Conservation (phyloP, 441 rosid genomes). For the Dalechampia spathulata region DNA sequence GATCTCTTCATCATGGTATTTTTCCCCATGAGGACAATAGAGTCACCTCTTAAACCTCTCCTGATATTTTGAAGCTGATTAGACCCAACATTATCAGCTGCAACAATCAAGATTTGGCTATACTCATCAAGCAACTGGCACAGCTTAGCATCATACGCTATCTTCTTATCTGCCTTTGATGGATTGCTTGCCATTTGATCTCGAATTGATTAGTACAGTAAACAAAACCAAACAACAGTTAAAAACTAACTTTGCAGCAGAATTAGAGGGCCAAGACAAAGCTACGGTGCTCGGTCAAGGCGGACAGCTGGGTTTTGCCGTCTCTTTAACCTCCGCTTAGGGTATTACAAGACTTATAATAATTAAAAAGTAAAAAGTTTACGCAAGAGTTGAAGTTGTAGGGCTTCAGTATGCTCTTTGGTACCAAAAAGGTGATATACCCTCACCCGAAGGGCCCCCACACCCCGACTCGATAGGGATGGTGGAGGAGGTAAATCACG, state of each 20-base stretch:
- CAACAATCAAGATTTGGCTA: conserved; percentile 68
- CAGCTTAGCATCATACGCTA: conserved; percentile 70
- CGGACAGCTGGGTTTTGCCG: conserved; percentile 61
- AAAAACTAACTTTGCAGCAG: conserved; percentile 1
- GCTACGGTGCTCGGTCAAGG: conserved; percentile 63
- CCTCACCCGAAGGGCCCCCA: no score
- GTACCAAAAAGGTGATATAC: no score
- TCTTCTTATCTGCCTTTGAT: conserved; percentile 82
- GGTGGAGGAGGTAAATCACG: no score
- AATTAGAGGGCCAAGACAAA: conserved; percentile 77
- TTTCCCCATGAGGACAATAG: conserved; percentile 87
- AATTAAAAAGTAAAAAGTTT: neutral
- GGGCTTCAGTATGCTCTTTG: conserved; percentile 4
- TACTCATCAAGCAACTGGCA: conserved; percentile 72
- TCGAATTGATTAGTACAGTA: neutral
- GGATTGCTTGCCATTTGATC: conserved; percentile 48
- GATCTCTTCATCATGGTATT: conserved; percentile 98
- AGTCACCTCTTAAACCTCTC: conserved; percentile 75
- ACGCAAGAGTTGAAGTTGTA: neutral
- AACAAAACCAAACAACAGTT: neutral
- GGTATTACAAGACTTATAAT: neutral
- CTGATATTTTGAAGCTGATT: conserved; percentile 88
- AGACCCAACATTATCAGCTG: conserved; percentile 96
- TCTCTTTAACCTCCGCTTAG: conserved; percentile 70
- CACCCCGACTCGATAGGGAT: no score